Evolutionary conservation across 805 yeast genomes (phyloP).

Genomic region (Cyberlindnera japonica): DNA sequence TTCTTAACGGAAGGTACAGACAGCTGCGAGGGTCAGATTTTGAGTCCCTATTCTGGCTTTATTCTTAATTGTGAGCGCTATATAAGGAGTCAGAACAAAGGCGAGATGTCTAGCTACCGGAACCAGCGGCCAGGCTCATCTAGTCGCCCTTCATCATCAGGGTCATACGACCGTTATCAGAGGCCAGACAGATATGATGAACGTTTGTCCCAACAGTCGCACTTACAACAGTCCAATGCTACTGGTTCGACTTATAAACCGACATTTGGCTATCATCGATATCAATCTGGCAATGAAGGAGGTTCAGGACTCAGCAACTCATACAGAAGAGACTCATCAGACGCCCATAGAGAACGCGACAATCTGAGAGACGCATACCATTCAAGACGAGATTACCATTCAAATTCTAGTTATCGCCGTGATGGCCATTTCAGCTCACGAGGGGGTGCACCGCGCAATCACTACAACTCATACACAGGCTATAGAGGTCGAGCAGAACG

Average conservation of each 20-base stretch:
- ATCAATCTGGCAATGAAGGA: background rate
- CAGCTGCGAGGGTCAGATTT: no score
- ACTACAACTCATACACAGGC: conserved; percentile 4
- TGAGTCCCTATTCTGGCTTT: no score
- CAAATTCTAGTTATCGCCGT: background rate
- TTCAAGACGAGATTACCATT: background rate
- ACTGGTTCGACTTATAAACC: background rate
- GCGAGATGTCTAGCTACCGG: conserved; percentile 18
- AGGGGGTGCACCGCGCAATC: background rate
- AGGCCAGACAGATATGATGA: conserved; percentile 4
- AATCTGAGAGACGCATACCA: conserved; percentile 1
- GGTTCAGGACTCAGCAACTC: background rate
- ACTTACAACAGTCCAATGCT: background rate
- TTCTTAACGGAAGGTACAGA: no score
- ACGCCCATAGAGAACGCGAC: conserved; percentile 3
- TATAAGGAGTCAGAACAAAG: no score
- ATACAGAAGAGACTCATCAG: conserved; percentile 8
- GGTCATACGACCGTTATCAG: conserved; percentile 6
- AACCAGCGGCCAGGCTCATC: conserved; percentile 16
- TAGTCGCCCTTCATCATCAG: conserved; percentile 9
- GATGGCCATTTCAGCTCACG: background rate
- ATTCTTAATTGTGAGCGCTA: no score
- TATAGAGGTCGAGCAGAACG: conserved; percentile 10
- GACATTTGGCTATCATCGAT: no score
- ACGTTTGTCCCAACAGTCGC: background rate